These are phyloP conservation scores for Penicillium mononematosum DNA, from an alignment of 495 filamentous ascomycete genomes.

Conservation along the genomic window DNA sequence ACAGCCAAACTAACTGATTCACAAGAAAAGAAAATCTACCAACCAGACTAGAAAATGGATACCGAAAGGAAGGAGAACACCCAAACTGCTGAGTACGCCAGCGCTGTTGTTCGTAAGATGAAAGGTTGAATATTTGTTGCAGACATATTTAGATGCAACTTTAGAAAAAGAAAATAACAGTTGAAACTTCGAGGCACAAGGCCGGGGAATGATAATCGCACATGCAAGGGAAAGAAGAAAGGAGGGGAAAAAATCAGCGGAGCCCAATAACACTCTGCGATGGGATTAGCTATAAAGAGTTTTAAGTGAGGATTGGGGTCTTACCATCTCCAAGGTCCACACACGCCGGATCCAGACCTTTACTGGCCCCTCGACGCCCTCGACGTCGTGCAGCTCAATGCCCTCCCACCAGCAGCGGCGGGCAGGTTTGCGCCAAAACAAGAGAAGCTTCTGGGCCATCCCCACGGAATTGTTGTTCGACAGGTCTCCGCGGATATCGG, in stretches of 20 bases:
- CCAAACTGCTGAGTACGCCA: conserved; percentile 22
- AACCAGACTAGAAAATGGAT: conserved; percentile 17
- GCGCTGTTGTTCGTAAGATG: conserved; percentile 14
- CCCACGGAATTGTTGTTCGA: conserved; percentile 81
- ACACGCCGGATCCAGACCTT: conserved; percentile 98
- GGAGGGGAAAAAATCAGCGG: conserved; percentile 50
- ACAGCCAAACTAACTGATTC: not conserved
- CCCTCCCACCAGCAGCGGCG: conserved; percentile 99
- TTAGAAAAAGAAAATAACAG: conserved; percentile 9
- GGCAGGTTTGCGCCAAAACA: conserved; percentile 98
- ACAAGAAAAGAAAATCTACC: not conserved
- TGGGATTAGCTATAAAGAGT: conserved; percentile 25
- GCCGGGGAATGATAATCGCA: conserved; percentile 29
- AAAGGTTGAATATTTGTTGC: conserved; percentile 7
- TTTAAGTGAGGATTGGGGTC: conserved; percentile 17
- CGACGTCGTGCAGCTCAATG: conserved; percentile 85
- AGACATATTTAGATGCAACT: conserved; percentile 9
- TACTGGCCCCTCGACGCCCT: conserved; percentile 85
- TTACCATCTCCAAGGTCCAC: conserved; percentile 98
- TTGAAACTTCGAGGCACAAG: conserved; percentile 16
- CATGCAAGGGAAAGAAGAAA: conserved; percentile 25
- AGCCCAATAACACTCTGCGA: conserved; percentile 80
- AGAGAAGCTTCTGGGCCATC: conserved; percentile 97
- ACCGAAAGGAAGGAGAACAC: conserved; percentile 15
- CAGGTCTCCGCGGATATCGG: conserved; percentile 80